These are phyloP conservation scores for Coleophoma cylindrospora DNA, from an alignment of 2,329 filamentous ascomycete species.

Conservation along the genomic window DNA sequence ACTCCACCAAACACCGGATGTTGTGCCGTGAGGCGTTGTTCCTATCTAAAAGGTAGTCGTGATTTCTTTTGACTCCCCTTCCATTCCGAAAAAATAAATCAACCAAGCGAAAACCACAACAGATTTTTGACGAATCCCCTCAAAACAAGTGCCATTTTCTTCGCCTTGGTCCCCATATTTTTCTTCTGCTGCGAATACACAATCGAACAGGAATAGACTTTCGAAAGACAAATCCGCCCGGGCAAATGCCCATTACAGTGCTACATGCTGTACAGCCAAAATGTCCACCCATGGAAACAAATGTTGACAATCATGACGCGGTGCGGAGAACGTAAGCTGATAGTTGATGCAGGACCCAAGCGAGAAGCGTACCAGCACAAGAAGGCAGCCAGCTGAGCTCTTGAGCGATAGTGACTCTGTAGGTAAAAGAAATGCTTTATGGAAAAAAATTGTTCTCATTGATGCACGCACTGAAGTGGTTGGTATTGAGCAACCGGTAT, in stretches of 20 bases:
- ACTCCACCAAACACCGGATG: conserved; percentile 1
- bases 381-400: conserved; percentile 1
- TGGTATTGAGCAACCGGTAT: neutral
- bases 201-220: neutral
- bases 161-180: neutral
- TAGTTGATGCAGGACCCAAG: neutral
- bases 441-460: neutral
- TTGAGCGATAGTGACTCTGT: neutral
- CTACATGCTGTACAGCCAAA: neutral
- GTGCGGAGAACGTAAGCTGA: neutral
- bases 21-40: conserved; percentile 1
- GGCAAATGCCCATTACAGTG: neutral
- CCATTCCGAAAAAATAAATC: neutral
- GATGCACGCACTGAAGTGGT: neutral
- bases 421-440: neutral
- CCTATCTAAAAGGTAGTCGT: neutral
- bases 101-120: no score
- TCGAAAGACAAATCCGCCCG: neutral
- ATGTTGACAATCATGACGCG: neutral
- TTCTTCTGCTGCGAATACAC: neutral
- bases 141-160: no score
- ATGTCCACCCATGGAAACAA: neutral
- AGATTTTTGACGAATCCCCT: no score
- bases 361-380: neutral
- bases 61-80: neutral